Evolutionary conservation across 1,284 basidiomycete species (phyloP).

Genomic region (Ceratorhiza oryzae-sativae): DNA sequence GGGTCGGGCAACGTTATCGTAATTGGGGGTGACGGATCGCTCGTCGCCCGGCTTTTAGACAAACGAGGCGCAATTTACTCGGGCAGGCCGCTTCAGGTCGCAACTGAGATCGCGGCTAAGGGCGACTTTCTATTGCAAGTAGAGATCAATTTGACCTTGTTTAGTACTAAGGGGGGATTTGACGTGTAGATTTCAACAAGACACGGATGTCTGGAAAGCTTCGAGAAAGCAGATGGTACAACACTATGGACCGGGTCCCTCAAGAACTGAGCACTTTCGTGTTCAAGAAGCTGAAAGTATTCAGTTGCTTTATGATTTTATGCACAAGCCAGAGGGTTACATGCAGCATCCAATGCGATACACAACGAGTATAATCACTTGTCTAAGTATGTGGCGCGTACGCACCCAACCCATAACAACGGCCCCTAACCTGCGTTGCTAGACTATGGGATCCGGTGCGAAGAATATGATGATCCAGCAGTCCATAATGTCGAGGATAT

Average conservation of each 20-base stretch:
- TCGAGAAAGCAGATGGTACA: constrained; percentile 10
- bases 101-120: not conserved
- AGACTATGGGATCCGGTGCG: constrained; percentile 33
- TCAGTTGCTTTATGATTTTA: constrained; percentile 22
- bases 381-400: not conserved
- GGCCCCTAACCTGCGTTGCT: not conserved
- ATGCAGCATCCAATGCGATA: constrained; percentile 33
- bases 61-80: constrained; percentile 34
- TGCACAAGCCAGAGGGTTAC: not conserved
- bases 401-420: no score
- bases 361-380: constrained; percentile 15
- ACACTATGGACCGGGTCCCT: not conserved
- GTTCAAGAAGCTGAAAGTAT: constrained; percentile 25
- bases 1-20: not conserved
- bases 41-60: constrained; percentile 31
- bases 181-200: constrained; percentile 14
- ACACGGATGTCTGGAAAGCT: not conserved
- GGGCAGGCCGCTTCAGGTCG: not conserved
- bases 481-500: constrained; percentile 13
- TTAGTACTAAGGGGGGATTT: not conserved
- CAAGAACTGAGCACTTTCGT: not conserved
- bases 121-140: constrained; percentile 1
- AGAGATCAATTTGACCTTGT: no score
- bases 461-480: constrained; percentile 23
- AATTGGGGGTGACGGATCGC: constrained; percentile 27